Percentiles rank a stretch among this genome's conserved stretches.
These are phyloP conservation scores for Solanum hybrid DNA, from an alignment of 305 asterid genomes.

Conservation along the genomic window DNA sequence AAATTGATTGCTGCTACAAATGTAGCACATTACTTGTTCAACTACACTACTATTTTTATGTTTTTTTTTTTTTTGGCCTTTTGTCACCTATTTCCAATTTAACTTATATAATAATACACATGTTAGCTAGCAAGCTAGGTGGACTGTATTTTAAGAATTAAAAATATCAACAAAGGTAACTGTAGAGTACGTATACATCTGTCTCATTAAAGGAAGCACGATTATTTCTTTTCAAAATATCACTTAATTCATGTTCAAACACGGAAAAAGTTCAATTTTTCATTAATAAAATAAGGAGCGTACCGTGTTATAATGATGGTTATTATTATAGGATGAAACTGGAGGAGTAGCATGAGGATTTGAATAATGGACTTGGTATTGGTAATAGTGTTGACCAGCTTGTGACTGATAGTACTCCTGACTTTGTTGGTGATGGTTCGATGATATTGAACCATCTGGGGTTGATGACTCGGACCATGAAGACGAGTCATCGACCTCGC, in stretches of 20 bases:
- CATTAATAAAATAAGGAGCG: conserved; percentile 9
- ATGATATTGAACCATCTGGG: conserved; percentile 12
- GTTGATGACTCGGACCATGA: conserved; percentile 11
- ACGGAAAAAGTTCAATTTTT: not conserved
- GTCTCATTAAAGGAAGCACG: conserved; percentile 27
- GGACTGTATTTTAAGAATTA: not conserved
- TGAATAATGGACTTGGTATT: conserved; percentile 10
- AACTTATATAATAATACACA: conserved; percentile 16
- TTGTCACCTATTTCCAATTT: not conserved
- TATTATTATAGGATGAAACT: conserved; percentile 6
- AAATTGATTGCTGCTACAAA: not conserved
- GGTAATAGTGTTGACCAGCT: not conserved
- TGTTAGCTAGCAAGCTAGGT: conserved; percentile 14
- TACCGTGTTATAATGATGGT: conserved; percentile 30
- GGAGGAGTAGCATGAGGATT: not conserved
- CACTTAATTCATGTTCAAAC: not conserved
- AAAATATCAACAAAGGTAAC: not conserved
- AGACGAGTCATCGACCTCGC: conserved; percentile 14
- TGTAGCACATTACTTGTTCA: conserved; percentile 23
- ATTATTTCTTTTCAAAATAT: not conserved
- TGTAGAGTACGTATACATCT: not conserved
- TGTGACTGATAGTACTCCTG: not conserved
- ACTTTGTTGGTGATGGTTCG: conserved; percentile 10
- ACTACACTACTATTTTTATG: conserved; percentile 4
- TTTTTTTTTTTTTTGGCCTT: not conserved